Percentiles rank a stretch among this genome's conserved stretches.
Evolutionary conservation across 768 basidiomycete genomes (phyloP).

Genomic region (Exidia glandulosa): DNA sequence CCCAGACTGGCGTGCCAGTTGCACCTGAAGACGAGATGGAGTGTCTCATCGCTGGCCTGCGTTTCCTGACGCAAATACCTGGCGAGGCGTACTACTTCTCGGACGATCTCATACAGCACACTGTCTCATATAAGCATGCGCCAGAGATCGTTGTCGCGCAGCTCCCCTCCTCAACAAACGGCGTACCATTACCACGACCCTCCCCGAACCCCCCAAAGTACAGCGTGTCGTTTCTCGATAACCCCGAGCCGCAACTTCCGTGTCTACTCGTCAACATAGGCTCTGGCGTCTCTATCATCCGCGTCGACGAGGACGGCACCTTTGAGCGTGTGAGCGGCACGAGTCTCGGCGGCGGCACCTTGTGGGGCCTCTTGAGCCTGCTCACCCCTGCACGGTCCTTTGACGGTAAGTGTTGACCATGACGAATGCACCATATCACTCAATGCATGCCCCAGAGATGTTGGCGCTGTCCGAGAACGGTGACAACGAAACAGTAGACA

Average conservation of each 20-base stretch:
- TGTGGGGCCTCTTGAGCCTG: conserved; percentile 92
- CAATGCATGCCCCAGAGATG: conserved; percentile 61
- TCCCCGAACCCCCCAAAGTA: conserved; percentile 85
- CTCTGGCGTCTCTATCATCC: conserved; percentile 94
- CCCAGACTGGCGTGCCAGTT: conserved; percentile 73
- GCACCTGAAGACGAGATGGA: conserved; percentile 96
- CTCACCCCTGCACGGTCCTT: conserved; percentile 92
- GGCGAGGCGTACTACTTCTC: conserved; percentile 98
- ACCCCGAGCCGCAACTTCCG: conserved; percentile 80
- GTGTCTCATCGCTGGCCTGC: conserved; percentile 90
- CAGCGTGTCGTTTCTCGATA: conserved; percentile 75
- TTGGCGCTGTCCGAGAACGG: conserved; percentile 85
- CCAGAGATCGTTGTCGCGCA: background rate
- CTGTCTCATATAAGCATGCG: conserved; percentile 26
- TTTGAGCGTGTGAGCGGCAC: conserved; percentile 97
- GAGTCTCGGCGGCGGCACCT: conserved; percentile 90
- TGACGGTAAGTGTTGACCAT: conserved; percentile 61
- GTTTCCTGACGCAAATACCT: conserved; percentile 92
- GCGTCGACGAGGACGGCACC: conserved; percentile 87
- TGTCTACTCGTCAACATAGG: conserved; percentile 98
- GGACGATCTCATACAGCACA: conserved; percentile 81
- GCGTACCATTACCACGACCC: conserved; percentile 56
- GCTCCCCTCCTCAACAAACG: conserved; percentile 10
- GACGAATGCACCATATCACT: background rate
- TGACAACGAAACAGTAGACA: conserved; percentile 89